Conservation (phyloP, 108 stramenopile species). For the Schizochytrium sp. region DNA sequence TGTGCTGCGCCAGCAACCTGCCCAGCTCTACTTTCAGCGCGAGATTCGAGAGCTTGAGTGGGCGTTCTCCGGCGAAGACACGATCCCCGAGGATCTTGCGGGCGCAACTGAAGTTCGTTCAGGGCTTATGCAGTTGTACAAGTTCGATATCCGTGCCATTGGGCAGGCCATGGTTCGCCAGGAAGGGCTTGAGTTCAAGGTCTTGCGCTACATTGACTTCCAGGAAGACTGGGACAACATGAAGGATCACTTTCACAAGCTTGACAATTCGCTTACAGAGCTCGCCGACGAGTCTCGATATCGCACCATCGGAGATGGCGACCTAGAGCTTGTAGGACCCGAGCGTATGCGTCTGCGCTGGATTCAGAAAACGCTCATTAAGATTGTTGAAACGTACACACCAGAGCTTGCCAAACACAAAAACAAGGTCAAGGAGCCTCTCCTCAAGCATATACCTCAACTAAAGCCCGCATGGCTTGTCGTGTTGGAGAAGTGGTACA, state of each 20-base stretch:
- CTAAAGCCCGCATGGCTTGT: too few species aligned
- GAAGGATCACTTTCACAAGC: neutral
- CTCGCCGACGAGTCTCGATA: neutral
- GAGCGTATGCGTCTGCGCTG: too few species aligned
- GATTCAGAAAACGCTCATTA: too few species aligned
- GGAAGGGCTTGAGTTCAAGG: neutral
- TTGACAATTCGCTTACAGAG: neutral
- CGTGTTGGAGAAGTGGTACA: too few species aligned
- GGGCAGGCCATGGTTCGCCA: neutral
- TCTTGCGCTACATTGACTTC: neutral
- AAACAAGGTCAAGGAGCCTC: too few species aligned
- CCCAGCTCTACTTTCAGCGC: neutral
- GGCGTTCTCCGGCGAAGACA: neutral
- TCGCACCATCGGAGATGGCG: too few species aligned
- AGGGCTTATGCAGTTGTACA: neutral
- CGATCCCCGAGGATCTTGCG: neutral
- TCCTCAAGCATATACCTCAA: too few species aligned
- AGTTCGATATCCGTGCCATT: neutral
- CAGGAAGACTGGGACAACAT: neutral
- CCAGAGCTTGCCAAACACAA: too few species aligned
- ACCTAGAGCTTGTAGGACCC: too few species aligned
- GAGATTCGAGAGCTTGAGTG: neutral
- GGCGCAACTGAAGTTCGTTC: neutral
- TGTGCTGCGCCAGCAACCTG: neutral
- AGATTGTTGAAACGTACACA: too few species aligned